These are phyloP conservation scores for Xylaria venustula DNA, from an alignment of 495 filamentous ascomycete species.

Conservation along the genomic window DNA sequence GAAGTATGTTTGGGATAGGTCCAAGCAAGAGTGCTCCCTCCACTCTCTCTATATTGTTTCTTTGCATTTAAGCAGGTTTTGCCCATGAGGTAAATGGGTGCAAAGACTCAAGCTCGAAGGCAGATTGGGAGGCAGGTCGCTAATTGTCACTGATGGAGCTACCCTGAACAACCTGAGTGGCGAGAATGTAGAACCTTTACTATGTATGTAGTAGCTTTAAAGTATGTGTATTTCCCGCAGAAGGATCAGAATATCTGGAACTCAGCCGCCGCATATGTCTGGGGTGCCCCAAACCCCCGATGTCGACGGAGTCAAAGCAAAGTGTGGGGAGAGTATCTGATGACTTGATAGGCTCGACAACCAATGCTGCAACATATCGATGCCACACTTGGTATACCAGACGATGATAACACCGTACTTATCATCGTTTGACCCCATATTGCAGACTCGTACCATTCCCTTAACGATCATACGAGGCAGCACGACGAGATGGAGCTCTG, in stretches of 20 bases:
- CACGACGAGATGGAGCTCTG: constrained; percentile 1
- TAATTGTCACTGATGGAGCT: not conserved
- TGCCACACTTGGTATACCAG: no score
- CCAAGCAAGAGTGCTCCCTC: not conserved
- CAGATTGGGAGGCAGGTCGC: not conserved
- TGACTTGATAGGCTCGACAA: not conserved
- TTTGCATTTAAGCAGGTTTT: no score
- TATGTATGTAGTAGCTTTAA: no score
- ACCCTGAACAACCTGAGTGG: no score
- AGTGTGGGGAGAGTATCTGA: constrained; percentile 10
- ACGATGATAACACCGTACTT: not conserved
- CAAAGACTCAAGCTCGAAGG: not conserved
- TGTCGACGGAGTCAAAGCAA: not conserved
- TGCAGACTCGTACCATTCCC: constrained; percentile 12
- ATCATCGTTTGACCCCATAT: constrained; percentile 16
- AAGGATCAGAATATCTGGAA: not conserved
- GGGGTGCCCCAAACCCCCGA: constrained; percentile 1
- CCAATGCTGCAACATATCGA: not conserved
- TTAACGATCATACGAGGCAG: constrained; percentile 13
- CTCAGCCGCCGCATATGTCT: not conserved
- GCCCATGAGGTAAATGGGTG: no score
- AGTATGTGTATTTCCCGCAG: not conserved
- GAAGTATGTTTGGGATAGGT: not conserved
- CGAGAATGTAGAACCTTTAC: no score
- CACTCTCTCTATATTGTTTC: no score